phyloP scores from a whole-genome alignment of 1,284 basidiomycete genomes.

The Melampsora americana region DNA sequence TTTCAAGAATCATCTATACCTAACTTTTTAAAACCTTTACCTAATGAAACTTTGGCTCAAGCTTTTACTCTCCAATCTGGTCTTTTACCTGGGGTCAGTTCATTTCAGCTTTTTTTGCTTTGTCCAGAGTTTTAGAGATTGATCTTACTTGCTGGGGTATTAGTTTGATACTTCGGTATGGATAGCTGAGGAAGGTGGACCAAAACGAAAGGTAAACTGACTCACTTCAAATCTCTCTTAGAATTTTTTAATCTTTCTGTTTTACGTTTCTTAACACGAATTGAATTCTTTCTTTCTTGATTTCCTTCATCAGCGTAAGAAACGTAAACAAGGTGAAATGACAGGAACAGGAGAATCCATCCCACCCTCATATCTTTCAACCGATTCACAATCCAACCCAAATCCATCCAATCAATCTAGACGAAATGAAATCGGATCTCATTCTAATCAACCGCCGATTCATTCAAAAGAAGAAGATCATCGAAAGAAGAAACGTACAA shows the following conservation, averaged over 20 bases:
- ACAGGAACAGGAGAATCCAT: background rate
- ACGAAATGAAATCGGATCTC: background rate
- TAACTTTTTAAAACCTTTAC: conserved; percentile 40
- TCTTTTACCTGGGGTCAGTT: conserved; percentile 17
- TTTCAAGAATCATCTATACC: conserved; percentile 32
- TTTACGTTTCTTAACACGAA: background rate
- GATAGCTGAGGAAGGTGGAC: conserved; percentile 42
- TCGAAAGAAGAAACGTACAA: conserved; percentile 39
- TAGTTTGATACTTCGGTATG: conserved; percentile 38
- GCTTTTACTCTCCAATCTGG: conserved; percentile 40
- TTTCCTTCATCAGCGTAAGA: conserved; percentile 29
- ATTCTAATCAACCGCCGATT: conserved; percentile 4
- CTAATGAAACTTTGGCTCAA: conserved; percentile 14
- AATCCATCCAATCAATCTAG: background rate
- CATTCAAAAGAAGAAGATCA: conserved; percentile 33
- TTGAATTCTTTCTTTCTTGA: background rate
- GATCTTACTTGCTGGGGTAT: too few relatives aligned
- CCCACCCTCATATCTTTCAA: background rate
- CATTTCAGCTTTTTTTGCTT: conserved; percentile 3
- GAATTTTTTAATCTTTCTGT: background rate
- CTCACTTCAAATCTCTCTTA: background rate
- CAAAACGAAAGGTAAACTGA: conserved; percentile 32
- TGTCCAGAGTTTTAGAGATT: too few relatives aligned
- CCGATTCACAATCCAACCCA: background rate
- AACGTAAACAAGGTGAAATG: conserved; percentile 39